Base-by-base conservation (phyloP, 768 basidiomycete species). In the Suillus americanus region DNA sequence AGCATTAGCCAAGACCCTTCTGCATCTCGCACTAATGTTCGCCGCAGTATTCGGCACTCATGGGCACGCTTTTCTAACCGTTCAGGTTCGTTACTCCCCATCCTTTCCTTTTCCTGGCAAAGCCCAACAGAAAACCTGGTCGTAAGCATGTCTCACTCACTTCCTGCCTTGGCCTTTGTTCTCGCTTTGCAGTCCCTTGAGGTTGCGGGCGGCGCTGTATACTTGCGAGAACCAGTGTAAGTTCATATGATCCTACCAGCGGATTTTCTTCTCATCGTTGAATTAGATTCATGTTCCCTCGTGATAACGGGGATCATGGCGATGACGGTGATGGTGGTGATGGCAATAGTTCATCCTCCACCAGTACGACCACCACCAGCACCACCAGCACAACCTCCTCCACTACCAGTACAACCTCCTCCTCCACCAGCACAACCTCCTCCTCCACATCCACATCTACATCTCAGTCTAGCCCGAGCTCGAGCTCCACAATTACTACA, bases 141-240 rank as follows among this genome's bases (percentile, higher is more conserved):
- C 33, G 5, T 40, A 38, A 18, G 38, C 25, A 66, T 66, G 63
- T 8, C 56, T 12, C 23, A 35, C 46, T 64, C 54, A 3, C 53
- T 61, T 33, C 63, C 63, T 14, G 48, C 48, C 25, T 33, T 66
- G 38, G 63, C 25, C 18, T 64, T 66, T 13, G 57, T 53, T 59
- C 20, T 60, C 14, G 64, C 63, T 50, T 33, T 64, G 37, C 63
- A 60, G 37, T 23, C 56, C 5, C 8, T 28, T 5, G 30, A 37
- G 40, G 56, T 38, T 43, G 38, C 20, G 4, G 50, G 25, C 6
- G 23, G 7, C 35, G n/a, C 23, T 35, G 16, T 60, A 20, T 43
- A 50, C 46, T 10, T 43, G 53, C 40, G 28, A 33, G 68, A 48
- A 51, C 10, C 45, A 25, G 9, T 9, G 64, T 65, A 43, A 65